A percentile compares a stretch with the other conserved stretches of the same genome.
phyloP scores from a whole-genome alignment of 768 basidiomycete genomes.

The Clathrus columnatus region DNA sequence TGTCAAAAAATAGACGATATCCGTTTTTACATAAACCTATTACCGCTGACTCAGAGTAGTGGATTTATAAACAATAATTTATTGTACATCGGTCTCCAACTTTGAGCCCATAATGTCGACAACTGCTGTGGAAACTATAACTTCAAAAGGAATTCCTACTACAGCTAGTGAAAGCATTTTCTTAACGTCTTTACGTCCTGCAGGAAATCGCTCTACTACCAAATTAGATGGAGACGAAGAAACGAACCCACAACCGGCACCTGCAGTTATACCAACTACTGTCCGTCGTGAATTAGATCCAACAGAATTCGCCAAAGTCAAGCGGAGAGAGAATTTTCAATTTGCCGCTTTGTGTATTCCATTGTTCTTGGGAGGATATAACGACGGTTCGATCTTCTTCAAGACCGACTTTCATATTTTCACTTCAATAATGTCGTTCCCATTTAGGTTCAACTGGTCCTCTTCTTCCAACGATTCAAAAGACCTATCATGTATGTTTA shows the following conservation, averaged over 20 bases:
- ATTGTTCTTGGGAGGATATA: slow-evolving; percentile 65
- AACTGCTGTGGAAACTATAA: neutral
- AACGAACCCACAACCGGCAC: neutral
- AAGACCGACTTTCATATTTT: neutral
- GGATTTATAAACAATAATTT: too few species aligned
- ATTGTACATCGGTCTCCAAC: too few species aligned
- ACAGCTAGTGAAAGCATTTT: neutral
- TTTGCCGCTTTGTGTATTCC: slow-evolving; percentile 46
- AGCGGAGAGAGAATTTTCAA: slow-evolving; percentile 32
- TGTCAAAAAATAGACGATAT: too few species aligned
- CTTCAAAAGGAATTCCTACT: neutral
- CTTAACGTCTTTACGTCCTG: neutral
- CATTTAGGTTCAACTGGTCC: slow-evolving; percentile 46
- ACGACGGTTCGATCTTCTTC: slow-evolving; percentile 39
- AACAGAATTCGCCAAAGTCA: neutral
- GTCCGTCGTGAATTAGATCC: neutral
- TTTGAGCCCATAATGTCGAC: neutral
- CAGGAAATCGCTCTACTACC: neutral
- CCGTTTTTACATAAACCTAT: too few species aligned
- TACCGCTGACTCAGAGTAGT: too few species aligned
- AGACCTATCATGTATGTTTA: slow-evolving; percentile 37
- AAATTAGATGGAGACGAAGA: neutral
- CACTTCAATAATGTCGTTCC: too few species aligned
- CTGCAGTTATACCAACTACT: neutral
- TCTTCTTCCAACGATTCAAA: slow-evolving; percentile 62